Evolutionary conservation across 192 early-diverging fungal species (phyloP).

Genomic region (Martensiomyces pterosporus): DNA sequence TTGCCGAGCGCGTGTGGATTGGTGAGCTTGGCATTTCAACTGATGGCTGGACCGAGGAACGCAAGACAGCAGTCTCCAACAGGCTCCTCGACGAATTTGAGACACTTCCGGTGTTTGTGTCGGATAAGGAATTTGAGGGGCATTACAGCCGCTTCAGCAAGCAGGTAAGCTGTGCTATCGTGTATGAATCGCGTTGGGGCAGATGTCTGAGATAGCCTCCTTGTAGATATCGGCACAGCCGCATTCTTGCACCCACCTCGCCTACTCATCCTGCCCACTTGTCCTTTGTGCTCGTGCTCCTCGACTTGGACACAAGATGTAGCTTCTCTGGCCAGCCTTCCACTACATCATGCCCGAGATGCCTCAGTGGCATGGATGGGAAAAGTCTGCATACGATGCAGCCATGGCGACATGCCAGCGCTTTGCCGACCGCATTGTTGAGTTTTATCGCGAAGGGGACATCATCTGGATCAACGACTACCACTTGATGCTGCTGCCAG

Average conservation of each 20-base stretch:
- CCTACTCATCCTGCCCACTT: no score
- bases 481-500: slow-evolving; percentile 90
- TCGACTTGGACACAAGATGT: no score
- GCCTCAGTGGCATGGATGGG: slow-evolving; percentile 72
- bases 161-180: slow-evolving; percentile 55
- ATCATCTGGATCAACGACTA: slow-evolving; percentile 99
- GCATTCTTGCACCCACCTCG: no score
- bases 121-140: slow-evolving; percentile 79
- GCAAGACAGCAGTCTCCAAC: slow-evolving; percentile 54
- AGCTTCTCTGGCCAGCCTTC: slow-evolving; percentile 95
- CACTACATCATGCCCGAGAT: slow-evolving; percentile 93
- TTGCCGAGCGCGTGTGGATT: slow-evolving; percentile 66
- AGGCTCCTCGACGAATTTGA: slow-evolving; percentile 61
- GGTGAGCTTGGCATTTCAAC: slow-evolving; percentile 76
- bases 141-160: slow-evolving; percentile 95
- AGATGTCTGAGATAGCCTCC: no score
- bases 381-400: slow-evolving; percentile 77
- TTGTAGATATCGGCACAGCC: no score
- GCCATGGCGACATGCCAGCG: slow-evolving; percentile 78
- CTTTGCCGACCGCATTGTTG: slow-evolving; percentile 79
- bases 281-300: no score
- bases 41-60: slow-evolving; percentile 59
- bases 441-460: slow-evolving; percentile 76
- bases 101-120: slow-evolving; percentile 76
- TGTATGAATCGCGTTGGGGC: no score